These are phyloP conservation scores for Cercophora newfieldiana DNA, from an alignment of 495 filamentous ascomycete genomes.

Conservation along the genomic window DNA sequence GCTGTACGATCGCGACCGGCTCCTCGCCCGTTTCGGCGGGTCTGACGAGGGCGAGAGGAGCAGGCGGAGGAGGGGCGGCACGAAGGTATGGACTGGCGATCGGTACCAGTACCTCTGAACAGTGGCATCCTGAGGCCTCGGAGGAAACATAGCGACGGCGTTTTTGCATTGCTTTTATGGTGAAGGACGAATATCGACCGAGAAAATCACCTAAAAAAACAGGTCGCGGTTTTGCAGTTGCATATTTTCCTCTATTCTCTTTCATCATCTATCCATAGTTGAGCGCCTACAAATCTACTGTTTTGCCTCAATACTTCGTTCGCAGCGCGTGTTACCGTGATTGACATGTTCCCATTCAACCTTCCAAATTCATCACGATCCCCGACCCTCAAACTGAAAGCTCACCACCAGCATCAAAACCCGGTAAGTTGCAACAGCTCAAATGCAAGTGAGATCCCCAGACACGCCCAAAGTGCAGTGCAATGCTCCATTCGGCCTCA, in stretches of 20 bases:
- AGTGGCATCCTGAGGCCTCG: neutral
- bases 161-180: conserved; percentile 6
- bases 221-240: neutral
- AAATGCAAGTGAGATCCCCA: neutral
- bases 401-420: neutral
- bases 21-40: conserved; percentile 12
- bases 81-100: conserved; percentile 22
- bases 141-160: conserved; percentile 15
- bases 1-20: conserved; percentile 12
- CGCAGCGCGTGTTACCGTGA: no score
- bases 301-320: no score
- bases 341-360: neutral
- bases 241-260: conserved; percentile 1
- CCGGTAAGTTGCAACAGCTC: neutral
- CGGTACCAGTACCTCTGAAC: conserved; percentile 22
- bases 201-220: conserved; percentile 8
- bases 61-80: conserved; percentile 16
- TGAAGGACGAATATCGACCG: neutral
- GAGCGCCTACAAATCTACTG: no score
- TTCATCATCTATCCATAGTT: neutral
- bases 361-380: neutral
- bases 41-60: conserved; percentile 13
- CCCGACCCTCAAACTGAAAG: neutral
- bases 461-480: neutral
- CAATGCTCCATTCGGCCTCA: no score